Percentiles rank a stretch among this genome's conserved stretches.
Conservation (phyloP, 305 asterid species). For the Solanum hybrid region DNA sequence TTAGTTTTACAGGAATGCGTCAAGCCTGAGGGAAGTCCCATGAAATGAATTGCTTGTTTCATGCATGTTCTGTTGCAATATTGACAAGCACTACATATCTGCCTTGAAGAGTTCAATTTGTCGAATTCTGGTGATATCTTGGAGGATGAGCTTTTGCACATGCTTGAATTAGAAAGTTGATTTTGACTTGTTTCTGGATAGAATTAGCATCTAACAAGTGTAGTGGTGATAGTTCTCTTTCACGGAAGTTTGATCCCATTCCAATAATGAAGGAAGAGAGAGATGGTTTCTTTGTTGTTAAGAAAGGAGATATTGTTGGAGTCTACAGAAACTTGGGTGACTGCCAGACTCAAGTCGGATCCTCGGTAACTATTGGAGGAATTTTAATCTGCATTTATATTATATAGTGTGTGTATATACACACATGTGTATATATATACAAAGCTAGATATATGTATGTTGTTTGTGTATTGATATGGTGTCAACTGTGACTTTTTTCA, state of each 20-base stretch:
- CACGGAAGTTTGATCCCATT: slow-evolving; percentile 24
- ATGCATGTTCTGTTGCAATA: slow-evolving; percentile 37
- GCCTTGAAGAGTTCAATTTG: slow-evolving; percentile 28
- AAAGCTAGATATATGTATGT: not conserved
- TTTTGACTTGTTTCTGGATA: slow-evolving; percentile 23
- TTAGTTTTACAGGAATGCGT: not conserved
- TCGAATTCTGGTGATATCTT: slow-evolving; percentile 24
- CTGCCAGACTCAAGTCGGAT: slow-evolving; percentile 96
- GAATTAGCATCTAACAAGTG: slow-evolving; percentile 36
- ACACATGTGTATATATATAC: not conserved
- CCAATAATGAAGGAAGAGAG: slow-evolving; percentile 74
- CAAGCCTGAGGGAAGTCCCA: slow-evolving; percentile 16
- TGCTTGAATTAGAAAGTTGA: slow-evolving; percentile 34
- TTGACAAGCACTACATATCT: slow-evolving; percentile 30
- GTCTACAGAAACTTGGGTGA: slow-evolving; percentile 91
- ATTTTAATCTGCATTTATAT: not conserved
- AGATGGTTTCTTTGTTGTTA: slow-evolving; percentile 87
- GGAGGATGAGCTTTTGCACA: slow-evolving; percentile 21
- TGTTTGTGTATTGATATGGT: not conserved
- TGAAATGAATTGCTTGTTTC: slow-evolving; percentile 67
- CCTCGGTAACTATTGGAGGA: slow-evolving; percentile 53
- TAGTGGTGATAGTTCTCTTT: slow-evolving; percentile 27
- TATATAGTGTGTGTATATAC: not conserved
- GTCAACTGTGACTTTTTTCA: not conserved
- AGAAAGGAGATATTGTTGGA: slow-evolving; percentile 92